Conservation (phyloP, 2,329 filamentous ascomycete species). For the Verticillium alfalfae region DNA sequence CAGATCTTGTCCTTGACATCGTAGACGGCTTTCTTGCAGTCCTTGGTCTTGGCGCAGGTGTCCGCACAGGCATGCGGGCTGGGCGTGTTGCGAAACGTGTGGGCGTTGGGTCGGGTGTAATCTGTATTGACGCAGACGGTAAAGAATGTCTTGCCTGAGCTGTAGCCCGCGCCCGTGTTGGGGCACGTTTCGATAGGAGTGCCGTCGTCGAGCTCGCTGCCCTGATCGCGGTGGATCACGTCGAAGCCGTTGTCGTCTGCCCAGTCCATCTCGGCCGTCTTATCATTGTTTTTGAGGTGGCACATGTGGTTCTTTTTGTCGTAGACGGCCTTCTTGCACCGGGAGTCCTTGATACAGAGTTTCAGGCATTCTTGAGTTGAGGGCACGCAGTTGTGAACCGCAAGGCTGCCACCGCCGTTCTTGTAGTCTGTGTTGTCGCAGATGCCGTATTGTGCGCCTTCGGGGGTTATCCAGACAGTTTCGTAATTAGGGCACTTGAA, state of each 20-base stretch:
- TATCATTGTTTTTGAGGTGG: slow-evolving; percentile 10
- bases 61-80: slow-evolving; percentile 9
- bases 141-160: slow-evolving; percentile 3
- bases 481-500: slow-evolving; percentile 8
- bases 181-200: slow-evolving; percentile 7
- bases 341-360: slow-evolving; percentile 7
- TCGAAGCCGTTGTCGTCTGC: slow-evolving; percentile 8
- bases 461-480: slow-evolving; percentile 4
- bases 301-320: slow-evolving; percentile 6
- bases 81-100: slow-evolving; percentile 5
- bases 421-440: slow-evolving; percentile 10
- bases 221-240: slow-evolving; percentile 6
- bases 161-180: slow-evolving; percentile 5
- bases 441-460: slow-evolving; percentile 9
- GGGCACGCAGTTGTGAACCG: slow-evolving; percentile 2
- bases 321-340: slow-evolving; percentile 9
- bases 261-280: slow-evolving; percentile 7
- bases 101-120: slow-evolving; percentile 7
- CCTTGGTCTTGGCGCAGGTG: slow-evolving; percentile 7
- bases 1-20: slow-evolving; percentile 14
- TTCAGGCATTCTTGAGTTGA: slow-evolving; percentile 6
- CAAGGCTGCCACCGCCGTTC: slow-evolving; percentile 5
- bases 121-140: slow-evolving; percentile 9
- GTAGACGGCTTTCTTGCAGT: slow-evolving; percentile 12
- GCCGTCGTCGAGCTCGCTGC: slow-evolving; percentile 6